phyloP scores from a whole-genome alignment of 768 basidiomycete species.

The Fibroporia radiculosa region DNA sequence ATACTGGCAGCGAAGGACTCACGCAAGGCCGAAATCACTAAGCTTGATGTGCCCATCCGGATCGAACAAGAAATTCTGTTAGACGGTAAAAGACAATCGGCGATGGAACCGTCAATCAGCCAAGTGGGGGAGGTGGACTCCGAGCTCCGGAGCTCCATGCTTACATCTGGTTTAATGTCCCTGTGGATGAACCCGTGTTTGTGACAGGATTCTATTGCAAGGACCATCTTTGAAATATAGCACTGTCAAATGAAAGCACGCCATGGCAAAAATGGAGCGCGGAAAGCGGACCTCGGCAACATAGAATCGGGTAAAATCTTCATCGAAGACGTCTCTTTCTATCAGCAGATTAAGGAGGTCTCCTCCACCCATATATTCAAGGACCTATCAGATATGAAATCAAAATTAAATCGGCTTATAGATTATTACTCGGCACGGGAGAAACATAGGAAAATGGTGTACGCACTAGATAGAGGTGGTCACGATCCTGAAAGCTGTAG shows the following conservation, averaged over 20 bases:
- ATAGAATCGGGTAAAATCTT: constrained; percentile 90
- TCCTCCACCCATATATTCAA: constrained; percentile 95
- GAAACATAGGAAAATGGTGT: constrained; percentile 13
- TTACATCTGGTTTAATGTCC: constrained; percentile 92
- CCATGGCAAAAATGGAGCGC: neutral
- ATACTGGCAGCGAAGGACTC: constrained; percentile 31
- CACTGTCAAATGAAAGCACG: neutral
- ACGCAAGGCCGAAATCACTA: constrained; percentile 95
- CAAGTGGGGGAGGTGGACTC: neutral
- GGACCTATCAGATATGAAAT: constrained; percentile 62
- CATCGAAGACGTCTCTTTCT: constrained; percentile 84
- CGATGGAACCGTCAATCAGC: constrained; percentile 1
- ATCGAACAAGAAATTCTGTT: constrained; percentile 91
- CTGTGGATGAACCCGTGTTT: constrained; percentile 95
- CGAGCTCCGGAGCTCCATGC: constrained; percentile 21
- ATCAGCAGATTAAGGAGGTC: constrained; percentile 95
- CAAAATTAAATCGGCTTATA: constrained; percentile 42
- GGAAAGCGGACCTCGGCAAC: constrained; percentile 69
- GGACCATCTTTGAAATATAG: constrained; percentile 62
- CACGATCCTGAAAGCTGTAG: constrained; percentile 94
- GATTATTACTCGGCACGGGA: constrained; percentile 10
- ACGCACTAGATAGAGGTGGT: constrained; percentile 88
- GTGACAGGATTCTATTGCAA: constrained; percentile 90
- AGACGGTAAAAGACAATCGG: neutral
- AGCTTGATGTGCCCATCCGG: constrained; percentile 90